Base-by-base conservation (phyloP, 140 eudicot genomes). In the Erigeron philadelphicus region DNA sequence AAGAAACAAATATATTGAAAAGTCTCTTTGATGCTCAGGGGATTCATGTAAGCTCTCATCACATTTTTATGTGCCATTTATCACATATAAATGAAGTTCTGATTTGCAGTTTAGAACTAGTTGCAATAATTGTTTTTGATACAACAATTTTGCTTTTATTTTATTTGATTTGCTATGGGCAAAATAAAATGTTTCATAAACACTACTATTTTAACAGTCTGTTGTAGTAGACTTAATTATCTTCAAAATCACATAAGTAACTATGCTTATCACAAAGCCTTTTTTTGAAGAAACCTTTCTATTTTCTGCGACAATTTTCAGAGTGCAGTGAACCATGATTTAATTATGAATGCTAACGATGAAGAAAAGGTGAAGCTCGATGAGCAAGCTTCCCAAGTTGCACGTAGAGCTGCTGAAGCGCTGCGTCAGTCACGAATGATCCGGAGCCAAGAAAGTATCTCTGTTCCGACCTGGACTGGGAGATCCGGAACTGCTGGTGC, bases 261-360 rank as follows among this genome's bases (percentile, higher is more conserved):
- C 4, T 9, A 19, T 40, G 11, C 38, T 11, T 25, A 25, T 60
- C 44, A 2, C 31, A 11, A 57, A 57, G 40, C 40, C 15, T 9
- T n/a, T 16, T 16, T 6, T 19, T 44, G 42, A 42, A 12, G 8
- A 42, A 19, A 64, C 40, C 68, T 7, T 42, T 42, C 3, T 5
- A 15, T 50, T 21, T n/a, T 44, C 19, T 31, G n/a, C 78, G 40
- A 56, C 31, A 55, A 44, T 48, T 64, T 62, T 46, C 81, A 92
- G 98, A 92, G 98, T 76, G 98, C 96, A 15, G 84, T 92, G 78
- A 86, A 92, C 83, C 98, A 92, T 60, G 98, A 92, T 73, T 72
- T 85, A 9, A 88, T 92, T 55, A 80, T 92, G 96, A 81, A 92
- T 45, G 96, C 95, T 35, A 44, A 92, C 15, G 98, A 86, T 23